Percentiles rank a stretch among this genome's conserved stretches.
Evolutionary conservation across 768 basidiomycete species (phyloP).

Genomic region (Exidia glandulosa): DNA sequence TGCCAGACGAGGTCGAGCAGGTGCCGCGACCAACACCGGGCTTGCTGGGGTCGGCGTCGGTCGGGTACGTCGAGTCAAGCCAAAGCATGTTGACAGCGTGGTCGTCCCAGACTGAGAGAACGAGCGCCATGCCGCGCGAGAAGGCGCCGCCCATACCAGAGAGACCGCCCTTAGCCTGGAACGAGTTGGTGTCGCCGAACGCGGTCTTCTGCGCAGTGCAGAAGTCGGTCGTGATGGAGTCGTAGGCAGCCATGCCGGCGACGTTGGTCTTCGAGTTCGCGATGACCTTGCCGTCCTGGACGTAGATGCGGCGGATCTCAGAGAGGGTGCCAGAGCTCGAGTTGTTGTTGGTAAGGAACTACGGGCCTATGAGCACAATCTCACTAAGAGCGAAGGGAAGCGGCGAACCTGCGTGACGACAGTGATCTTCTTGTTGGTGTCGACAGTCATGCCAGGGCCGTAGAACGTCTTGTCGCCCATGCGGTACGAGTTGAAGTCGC

Average conservation of each 20-base stretch:
- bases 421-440: conserved; percentile 11
- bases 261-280: conserved; percentile 38
- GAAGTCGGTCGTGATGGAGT: conserved; percentile 40
- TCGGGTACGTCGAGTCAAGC: conserved; percentile 43
- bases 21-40: conserved; percentile 38
- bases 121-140: conserved; percentile 35
- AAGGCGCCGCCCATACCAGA: conserved; percentile 24
- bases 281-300: conserved; percentile 39
- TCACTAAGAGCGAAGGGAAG: too few relatives aligned
- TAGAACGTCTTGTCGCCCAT: conserved; percentile 29
- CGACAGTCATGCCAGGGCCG: conserved; percentile 12
- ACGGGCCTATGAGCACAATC: conserved; percentile 33
- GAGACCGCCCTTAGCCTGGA: conserved; percentile 32
- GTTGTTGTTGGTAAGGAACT: conserved; percentile 40
- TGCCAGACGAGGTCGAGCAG: conserved; percentile 37
- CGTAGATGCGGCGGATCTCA: conserved; percentile 45
- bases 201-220: conserved; percentile 34
- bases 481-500: conserved; percentile 55
- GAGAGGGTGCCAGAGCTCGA: conserved; percentile 35
- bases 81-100: conserved; percentile 45
- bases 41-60: conserved; percentile 19
- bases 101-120: conserved; percentile 45
- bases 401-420: conserved; percentile 2
- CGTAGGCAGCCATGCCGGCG: conserved; percentile 28
- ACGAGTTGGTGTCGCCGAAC: conserved; percentile 34